A percentile compares a stretch with the other conserved stretches of the same genome.
These are phyloP conservation scores for Clarireedia hainanense DNA, from an alignment of 2,329 filamentous ascomycete species.

Conservation along the genomic window DNA sequence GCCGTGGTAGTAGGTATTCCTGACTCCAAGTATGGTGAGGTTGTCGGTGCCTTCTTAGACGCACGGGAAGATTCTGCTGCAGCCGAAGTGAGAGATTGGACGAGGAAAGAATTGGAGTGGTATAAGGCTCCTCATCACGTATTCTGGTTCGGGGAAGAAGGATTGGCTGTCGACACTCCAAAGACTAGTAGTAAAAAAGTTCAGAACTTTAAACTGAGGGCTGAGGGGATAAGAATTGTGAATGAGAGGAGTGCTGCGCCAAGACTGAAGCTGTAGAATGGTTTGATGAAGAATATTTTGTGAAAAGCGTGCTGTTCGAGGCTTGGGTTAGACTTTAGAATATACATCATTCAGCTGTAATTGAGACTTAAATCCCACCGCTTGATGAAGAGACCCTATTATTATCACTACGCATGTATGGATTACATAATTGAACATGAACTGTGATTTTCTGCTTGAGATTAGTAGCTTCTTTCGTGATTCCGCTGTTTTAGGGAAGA, in stretches of 20 bases:
- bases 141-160: constrained; percentile 64
- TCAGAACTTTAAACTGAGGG: constrained; percentile 42
- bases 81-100: constrained; percentile 56
- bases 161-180: constrained; percentile 42
- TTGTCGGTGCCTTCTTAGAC: constrained; percentile 58
- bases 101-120: constrained; percentile 49
- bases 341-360: too few species aligned
- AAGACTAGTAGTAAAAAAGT: constrained; percentile 68
- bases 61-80: constrained; percentile 38
- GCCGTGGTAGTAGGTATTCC: constrained; percentile 56
- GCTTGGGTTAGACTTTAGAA: too few species aligned
- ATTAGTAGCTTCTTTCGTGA: too few species aligned
- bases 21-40: constrained; percentile 58
- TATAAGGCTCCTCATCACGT: constrained; percentile 66
- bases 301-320: too few species aligned
- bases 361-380: too few species aligned
- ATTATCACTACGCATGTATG: too few species aligned
- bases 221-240: constrained; percentile 17
- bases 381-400: too few species aligned
- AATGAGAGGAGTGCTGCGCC: constrained; percentile 4
- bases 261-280: constrained; percentile 1
- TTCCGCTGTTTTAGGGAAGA: too few species aligned
- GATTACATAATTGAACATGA: too few species aligned
- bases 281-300: background rate
- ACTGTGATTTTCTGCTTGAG: too few species aligned